These are phyloP conservation scores for Hippophae rhamnoides DNA, from an alignment of 306 rosid species.

Conservation along the genomic window DNA sequence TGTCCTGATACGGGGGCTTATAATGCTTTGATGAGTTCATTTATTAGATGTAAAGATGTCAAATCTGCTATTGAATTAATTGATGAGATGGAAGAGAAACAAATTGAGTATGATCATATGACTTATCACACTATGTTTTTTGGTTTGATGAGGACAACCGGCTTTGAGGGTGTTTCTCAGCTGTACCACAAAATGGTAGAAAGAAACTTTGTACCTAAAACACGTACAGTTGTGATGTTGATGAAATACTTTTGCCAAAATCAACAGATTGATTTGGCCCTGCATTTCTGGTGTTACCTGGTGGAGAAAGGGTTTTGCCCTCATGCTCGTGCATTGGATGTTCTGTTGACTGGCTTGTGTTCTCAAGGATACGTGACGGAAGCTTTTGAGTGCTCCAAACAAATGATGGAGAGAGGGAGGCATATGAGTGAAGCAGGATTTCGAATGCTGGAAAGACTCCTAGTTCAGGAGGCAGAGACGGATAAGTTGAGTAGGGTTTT, in stretches of 20 bases:
- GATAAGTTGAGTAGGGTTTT: constrained; percentile 55
- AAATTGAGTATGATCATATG: constrained; percentile 40
- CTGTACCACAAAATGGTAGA: constrained; percentile 58
- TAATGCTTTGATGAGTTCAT: constrained; percentile 63
- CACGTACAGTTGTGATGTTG: constrained; percentile 61
- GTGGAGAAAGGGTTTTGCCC: constrained; percentile 76
- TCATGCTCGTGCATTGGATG: constrained; percentile 72
- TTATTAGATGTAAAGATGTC: constrained; percentile 47
- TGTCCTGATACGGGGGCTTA: constrained; percentile 52
- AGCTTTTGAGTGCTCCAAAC: constrained; percentile 71
- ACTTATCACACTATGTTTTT: constrained; percentile 66
- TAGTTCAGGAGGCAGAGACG: constrained; percentile 31
- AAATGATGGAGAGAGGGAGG: constrained; percentile 78
- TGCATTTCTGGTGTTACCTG: constrained; percentile 60
- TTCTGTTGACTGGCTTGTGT: constrained; percentile 72
- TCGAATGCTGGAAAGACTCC: constrained; percentile 52
- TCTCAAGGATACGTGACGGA: constrained; percentile 46
- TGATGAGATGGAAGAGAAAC: constrained; percentile 61
- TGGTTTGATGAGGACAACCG: constrained; percentile 41
- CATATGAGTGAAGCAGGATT: constrained; percentile 55
- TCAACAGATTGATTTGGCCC: constrained; percentile 46
- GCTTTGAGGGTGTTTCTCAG: constrained; percentile 37
- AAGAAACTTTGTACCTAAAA: constrained; percentile 52
- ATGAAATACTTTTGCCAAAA: constrained; percentile 67
- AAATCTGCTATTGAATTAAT: constrained; percentile 50